These are phyloP conservation scores for Crepidotus variabilis DNA, from an alignment of 768 basidiomycete species.

Conservation along the genomic window DNA sequence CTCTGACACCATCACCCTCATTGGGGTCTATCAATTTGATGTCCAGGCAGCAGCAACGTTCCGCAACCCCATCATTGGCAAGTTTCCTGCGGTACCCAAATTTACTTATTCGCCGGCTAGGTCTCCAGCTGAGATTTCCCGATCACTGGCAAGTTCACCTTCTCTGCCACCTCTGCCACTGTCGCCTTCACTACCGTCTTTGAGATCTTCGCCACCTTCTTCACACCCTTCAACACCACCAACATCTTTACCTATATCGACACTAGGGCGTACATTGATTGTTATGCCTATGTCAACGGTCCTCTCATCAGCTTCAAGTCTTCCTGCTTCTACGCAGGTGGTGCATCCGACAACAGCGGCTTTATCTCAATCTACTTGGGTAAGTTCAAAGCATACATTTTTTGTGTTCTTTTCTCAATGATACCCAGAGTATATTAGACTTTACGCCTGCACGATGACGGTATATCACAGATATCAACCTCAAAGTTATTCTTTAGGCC, in stretches of 20 bases:
- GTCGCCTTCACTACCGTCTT: not conserved
- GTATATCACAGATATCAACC: no score
- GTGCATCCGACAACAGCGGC: slow-evolving; percentile 4
- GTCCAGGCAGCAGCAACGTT: not conserved
- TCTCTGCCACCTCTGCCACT: not conserved
- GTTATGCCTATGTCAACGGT: slow-evolving; percentile 27
- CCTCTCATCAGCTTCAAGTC: slow-evolving; percentile 24
- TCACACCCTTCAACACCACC: slow-evolving; percentile 11
- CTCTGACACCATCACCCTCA: slow-evolving; percentile 8
- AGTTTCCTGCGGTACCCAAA: slow-evolving; percentile 23
- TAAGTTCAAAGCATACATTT: no score
- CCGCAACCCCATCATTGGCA: slow-evolving; percentile 1
- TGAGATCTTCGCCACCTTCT: slow-evolving; percentile 10
- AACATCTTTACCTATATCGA: slow-evolving; percentile 24
- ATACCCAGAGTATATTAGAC: no score
- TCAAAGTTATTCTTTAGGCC: no score
- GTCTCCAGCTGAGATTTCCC: slow-evolving; percentile 7
- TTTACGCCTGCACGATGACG: no score
- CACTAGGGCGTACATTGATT: slow-evolving; percentile 23
- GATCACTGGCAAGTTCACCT: not conserved
- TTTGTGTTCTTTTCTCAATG: no score
- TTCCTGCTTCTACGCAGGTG: slow-evolving; percentile 19
- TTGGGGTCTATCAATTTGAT: not conserved
- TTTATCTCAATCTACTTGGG: no score
- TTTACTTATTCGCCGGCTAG: slow-evolving; percentile 25